A percentile compares a stretch with the other conserved stretches of the same genome.
These are phyloP conservation scores for Cairneyella variabilis DNA, from an alignment of 495 filamentous ascomycete species.

Conservation along the genomic window DNA sequence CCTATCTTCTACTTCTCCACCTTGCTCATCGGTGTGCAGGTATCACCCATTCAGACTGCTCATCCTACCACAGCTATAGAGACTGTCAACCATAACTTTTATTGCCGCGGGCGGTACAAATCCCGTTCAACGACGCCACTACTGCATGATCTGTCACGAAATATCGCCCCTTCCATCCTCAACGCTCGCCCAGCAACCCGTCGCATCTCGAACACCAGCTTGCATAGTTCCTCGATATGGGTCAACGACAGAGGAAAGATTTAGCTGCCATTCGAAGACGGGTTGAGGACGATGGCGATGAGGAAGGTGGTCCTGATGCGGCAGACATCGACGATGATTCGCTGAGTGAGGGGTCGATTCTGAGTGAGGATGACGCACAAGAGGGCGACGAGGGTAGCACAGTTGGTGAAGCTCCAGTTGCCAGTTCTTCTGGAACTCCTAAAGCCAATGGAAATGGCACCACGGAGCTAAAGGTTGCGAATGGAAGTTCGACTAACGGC, in stretches of 20 bases:
- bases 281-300: slow-evolving; percentile 76
- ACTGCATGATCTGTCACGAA: slow-evolving; percentile 29
- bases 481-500: slow-evolving; percentile 11
- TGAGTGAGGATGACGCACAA: slow-evolving; percentile 65
- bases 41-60: slow-evolving; percentile 23
- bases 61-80: slow-evolving; percentile 13
- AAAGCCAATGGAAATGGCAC: slow-evolving; percentile 20
- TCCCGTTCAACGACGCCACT: slow-evolving; percentile 21
- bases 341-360: slow-evolving; percentile 72
- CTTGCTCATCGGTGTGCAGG: slow-evolving; percentile 28
- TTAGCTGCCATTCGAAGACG: slow-evolving; percentile 72
- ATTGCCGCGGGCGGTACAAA: slow-evolving; percentile 30
- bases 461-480: slow-evolving; percentile 11
- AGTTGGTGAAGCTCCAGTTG: slow-evolving; percentile 55
- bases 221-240: slow-evolving; percentile 46
- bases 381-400: slow-evolving; percentile 64
- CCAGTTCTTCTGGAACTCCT: slow-evolving; percentile 33
- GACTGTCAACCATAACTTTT: slow-evolving; percentile 16
- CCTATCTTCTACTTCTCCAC: slow-evolving; percentile 22
- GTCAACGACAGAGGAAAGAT: slow-evolving; percentile 61
- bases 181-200: slow-evolving; percentile 25
- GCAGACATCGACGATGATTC: slow-evolving; percentile 77
- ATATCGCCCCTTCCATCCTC: slow-evolving; percentile 25
- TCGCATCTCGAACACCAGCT: slow-evolving; percentile 24
- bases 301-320: slow-evolving; percentile 62